Conservation (phyloP, 2,329 filamentous ascomycete species). For the Claviceps monticola region DNA sequence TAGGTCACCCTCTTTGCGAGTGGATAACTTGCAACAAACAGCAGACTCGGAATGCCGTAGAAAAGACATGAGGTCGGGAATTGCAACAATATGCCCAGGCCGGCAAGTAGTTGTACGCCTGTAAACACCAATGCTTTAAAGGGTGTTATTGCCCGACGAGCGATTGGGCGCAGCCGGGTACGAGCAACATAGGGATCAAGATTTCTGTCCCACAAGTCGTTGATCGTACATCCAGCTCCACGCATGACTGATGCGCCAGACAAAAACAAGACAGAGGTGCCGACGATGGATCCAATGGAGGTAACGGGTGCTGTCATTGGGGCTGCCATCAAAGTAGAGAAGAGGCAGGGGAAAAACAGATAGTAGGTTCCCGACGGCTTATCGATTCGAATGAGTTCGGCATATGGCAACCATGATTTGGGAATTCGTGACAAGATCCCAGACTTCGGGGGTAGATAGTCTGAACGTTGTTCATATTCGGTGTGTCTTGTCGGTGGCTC, state of each 20-base stretch:
- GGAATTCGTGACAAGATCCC: slow-evolving; percentile 61
- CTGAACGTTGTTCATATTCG: slow-evolving; percentile 5
- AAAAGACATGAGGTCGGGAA: slow-evolving; percentile 61
- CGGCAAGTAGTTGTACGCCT: slow-evolving; percentile 57
- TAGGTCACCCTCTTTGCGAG: slow-evolving; percentile 76
- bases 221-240: slow-evolving; percentile 76
- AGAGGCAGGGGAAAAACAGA: slow-evolving; percentile 73
- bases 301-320: slow-evolving; percentile 50
- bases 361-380: slow-evolving; percentile 75
- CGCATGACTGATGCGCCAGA: slow-evolving; percentile 73
- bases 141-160: slow-evolving; percentile 61
- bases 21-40: slow-evolving; percentile 64
- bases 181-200: slow-evolving; percentile 69
- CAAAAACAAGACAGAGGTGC: slow-evolving; percentile 57
- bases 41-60: slow-evolving; percentile 62
- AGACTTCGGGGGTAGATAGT: slow-evolving; percentile 56
- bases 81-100: slow-evolving; percentile 60
- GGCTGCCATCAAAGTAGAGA: slow-evolving; percentile 69
- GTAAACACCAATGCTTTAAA: slow-evolving; percentile 61
- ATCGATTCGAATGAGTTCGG: slow-evolving; percentile 66
- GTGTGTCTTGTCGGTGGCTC: not conserved
- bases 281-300: slow-evolving; percentile 44
- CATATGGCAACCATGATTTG: slow-evolving; percentile 60
- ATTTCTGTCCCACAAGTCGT: slow-evolving; percentile 82
- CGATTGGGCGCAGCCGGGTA: slow-evolving; percentile 67